Conservation (phyloP, 352 stramenopile genomes). For the Globisporangium middletonii region DNA sequence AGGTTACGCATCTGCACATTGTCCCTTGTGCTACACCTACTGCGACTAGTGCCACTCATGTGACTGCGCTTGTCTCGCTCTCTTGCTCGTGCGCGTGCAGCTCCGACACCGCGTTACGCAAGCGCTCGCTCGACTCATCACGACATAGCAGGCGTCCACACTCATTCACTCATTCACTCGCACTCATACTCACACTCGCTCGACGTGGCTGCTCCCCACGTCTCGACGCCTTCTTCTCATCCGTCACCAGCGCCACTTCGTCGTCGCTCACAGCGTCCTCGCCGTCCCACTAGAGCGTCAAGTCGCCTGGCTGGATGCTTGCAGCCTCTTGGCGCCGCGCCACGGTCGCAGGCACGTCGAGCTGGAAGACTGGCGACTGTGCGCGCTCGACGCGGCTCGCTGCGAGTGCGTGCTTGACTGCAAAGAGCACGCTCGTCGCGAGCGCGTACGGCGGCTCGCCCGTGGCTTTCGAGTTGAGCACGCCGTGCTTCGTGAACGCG, state of each 20-base stretch:
- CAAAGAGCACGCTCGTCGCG: conserved; percentile 91
- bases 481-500: conserved; percentile 90
- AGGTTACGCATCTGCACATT: conserved; percentile 20
- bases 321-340: conserved; percentile 29
- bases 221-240: background rate
- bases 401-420: conserved; percentile 92
- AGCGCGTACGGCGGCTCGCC: conserved; percentile 96
- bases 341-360: conserved; percentile 43
- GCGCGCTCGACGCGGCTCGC: conserved; percentile 71
- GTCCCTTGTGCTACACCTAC: background rate
- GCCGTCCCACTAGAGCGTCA: conserved; percentile 12
- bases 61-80: background rate
- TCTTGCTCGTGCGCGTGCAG: background rate
- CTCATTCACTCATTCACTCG: background rate
- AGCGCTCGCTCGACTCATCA: background rate
- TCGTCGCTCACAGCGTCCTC: background rate
- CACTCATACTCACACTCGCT: background rate
- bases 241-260: too few relatives aligned
- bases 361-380: conserved; percentile 26
- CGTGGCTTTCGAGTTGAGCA: conserved; percentile 95
- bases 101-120: conserved; percentile 9
- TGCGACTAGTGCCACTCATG: too few relatives aligned
- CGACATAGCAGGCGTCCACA: background rate
- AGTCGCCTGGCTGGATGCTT: conserved; percentile 15
- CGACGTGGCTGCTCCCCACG: background rate